phyloP scores from a whole-genome alignment of 169 alveolate genomes.

The Cryptosporidium meleagridis region DNA sequence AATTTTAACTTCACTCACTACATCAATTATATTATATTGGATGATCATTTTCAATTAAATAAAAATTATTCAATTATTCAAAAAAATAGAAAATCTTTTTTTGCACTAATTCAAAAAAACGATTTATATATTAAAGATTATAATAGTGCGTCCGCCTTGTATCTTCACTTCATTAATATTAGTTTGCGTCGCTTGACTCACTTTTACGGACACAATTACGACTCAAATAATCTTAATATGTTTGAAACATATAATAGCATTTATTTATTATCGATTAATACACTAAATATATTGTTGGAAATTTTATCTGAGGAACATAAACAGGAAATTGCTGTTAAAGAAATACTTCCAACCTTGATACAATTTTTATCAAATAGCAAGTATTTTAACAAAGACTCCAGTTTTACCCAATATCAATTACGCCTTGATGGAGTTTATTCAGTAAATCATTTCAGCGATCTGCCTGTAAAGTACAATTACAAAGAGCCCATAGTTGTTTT shows the following conservation, averaged over 20 bases:
- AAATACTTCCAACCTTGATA: conserved; percentile 13
- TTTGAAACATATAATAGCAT: conserved; percentile 12
- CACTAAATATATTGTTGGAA: conserved; percentile 4
- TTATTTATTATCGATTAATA: conserved; percentile 20
- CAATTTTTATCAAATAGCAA: neutral
- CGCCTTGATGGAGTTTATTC: neutral
- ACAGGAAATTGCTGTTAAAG: neutral
- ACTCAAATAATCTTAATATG: neutral
- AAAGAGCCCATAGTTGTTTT: neutral
- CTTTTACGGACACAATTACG: neutral
- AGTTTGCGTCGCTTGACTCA: neutral
- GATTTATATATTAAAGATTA: neutral
- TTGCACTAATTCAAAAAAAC: neutral
- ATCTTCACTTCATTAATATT: neutral
- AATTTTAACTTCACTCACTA: neutral
- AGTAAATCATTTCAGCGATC: neutral
- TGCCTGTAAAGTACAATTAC: neutral
- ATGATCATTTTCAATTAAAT: neutral
- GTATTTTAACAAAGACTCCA: no score
- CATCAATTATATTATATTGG: neutral
- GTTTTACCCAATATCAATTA: neutral
- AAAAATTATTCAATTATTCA: neutral
- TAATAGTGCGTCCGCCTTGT: neutral
- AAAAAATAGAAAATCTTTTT: conserved; percentile 4
- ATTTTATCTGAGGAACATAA: neutral